Evolutionary conservation across 345 rosid genomes (phyloP), one percentile per base, ranked within the genome.

Genomic region (Eucalyptus melliodora): DNA sequence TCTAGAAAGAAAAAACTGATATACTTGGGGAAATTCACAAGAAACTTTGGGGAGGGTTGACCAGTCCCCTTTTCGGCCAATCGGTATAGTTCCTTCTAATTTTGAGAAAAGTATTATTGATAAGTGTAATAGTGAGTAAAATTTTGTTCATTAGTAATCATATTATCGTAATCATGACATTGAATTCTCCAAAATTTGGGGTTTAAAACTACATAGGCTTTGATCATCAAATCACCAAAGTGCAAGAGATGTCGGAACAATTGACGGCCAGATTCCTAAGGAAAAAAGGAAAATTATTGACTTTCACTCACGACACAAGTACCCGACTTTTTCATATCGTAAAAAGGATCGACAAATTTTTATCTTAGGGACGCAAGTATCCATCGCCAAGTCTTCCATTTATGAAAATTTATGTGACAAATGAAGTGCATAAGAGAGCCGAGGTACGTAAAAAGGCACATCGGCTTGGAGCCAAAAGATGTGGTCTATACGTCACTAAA

Each of bases 51-150:
- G 26, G 5, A 53, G 26, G 11, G 5, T 21, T 0, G 1, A 21
- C 59, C 0, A 21, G 26, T 53, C 59, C 59, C 59, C 59, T 53
- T 53, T 53, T 53, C 1, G 1, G 26, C 59, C 26, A 2, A 21
- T 53, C 0, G 11, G 26, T 53, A 53, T 8, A 53, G 3, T 21
- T 2, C 26, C 11, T 1, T 53, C 21, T 21, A 2, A 53, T 53
- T 21, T 19, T 53, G 11, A 11, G 2, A 53, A 53, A 53, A 8
- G 26, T 21, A 53, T 53, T 53, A 21, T 53, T 53, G 59, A 8
- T 53, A 4, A 21, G 59, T 53, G 59, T 53, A 53, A 53, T 21
- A 21, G 11, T 21, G 5, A 53, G 59, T 8, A 53, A 53, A 53
- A 53, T 0, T 53, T 53, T 8, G 59, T 53, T 53, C 59, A 53